Percentiles rank a stretch among this genome's conserved stretches.
Conservation (phyloP, 495 filamentous ascomycete species). For the Penicillium nucicola region DNA sequence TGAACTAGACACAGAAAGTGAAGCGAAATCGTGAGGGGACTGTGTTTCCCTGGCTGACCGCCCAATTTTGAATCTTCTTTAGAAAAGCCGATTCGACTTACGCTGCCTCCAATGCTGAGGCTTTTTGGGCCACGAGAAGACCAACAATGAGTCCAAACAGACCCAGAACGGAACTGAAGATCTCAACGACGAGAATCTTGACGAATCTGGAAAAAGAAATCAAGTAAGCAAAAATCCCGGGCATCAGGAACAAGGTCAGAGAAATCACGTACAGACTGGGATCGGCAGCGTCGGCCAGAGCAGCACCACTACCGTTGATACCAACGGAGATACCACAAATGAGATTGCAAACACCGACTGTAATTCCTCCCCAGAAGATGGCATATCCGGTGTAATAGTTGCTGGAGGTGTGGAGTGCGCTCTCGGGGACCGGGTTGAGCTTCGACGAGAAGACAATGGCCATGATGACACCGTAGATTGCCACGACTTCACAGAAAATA, state of each 20-base stretch:
- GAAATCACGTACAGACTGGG: constrained; percentile 68
- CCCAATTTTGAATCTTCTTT: constrained; percentile 1
- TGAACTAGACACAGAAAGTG: constrained; percentile 20
- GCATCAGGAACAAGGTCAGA: constrained; percentile 3
- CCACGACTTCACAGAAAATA: constrained; percentile 99
- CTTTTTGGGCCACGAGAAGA: constrained; percentile 79
- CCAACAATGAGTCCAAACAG: constrained; percentile 98
- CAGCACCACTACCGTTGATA: constrained; percentile 96
- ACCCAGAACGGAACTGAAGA: constrained; percentile 97
- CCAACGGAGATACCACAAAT: constrained; percentile 96
- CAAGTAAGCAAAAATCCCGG: constrained; percentile 15
- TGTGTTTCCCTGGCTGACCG: constrained; percentile 7
- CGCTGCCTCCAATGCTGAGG: constrained; percentile 62
- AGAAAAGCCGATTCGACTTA: constrained; percentile 6
- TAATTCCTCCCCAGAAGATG: constrained; percentile 92
- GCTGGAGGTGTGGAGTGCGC: constrained; percentile 56
- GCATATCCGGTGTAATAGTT: constrained; percentile 96
- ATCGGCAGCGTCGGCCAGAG: constrained; percentile 93
- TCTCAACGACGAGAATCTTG: constrained; percentile 98
- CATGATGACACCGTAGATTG: constrained; percentile 99
- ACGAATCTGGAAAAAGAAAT: constrained; percentile 68
- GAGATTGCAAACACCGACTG: constrained; percentile 91
- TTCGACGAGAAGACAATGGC: constrained; percentile 95
- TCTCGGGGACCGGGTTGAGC: constrained; percentile 53
- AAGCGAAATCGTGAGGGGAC: not conserved